Conservation (phyloP, 768 basidiomycete genomes). For the Rhodotorula kratochvilovae region DNA sequence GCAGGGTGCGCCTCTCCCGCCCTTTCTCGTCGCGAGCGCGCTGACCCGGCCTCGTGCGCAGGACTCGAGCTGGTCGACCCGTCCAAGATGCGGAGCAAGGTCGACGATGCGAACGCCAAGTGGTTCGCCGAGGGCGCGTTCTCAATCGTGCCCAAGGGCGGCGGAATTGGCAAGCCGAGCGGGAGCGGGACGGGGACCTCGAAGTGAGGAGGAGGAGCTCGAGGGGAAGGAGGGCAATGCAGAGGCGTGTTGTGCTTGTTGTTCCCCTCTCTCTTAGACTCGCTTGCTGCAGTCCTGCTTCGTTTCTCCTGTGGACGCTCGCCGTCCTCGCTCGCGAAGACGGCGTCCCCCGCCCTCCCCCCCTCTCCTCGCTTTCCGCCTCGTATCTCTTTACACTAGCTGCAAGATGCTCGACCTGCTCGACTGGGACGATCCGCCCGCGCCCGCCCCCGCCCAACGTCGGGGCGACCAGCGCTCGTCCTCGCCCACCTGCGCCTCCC, state of each 20-base stretch:
- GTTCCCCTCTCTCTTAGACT: background rate
- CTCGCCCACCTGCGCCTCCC: background rate
- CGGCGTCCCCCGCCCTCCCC: no score
- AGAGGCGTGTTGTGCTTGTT: background rate
- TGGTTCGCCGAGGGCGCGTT: conserved; percentile 69
- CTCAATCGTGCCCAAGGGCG: conserved; percentile 19
- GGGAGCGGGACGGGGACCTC: background rate
- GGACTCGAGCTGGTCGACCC: conserved; percentile 94
- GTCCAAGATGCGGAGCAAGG: conserved; percentile 68
- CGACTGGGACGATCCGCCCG: background rate
- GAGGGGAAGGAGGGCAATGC: background rate
- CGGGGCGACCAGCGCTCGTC: background rate
- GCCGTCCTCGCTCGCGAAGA: no score
- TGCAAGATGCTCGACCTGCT: background rate
- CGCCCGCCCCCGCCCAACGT: background rate
- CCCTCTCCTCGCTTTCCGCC: background rate
- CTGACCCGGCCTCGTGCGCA: conserved; percentile 44
- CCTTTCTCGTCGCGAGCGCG: conserved; percentile 27
- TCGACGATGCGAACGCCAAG: conserved; percentile 91
- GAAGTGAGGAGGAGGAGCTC: background rate
- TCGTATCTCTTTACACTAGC: no score
- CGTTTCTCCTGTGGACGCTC: background rate
- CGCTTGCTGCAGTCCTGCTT: no score
- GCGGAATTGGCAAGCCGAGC: conserved; percentile 30
- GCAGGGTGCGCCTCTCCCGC: conserved; percentile 59